Percentiles rank a stretch among this genome's conserved stretches.
Evolutionary conservation across 2,329 filamentous ascomycete species (phyloP).

Genomic region (Pseudogymnoascus sp.): DNA sequence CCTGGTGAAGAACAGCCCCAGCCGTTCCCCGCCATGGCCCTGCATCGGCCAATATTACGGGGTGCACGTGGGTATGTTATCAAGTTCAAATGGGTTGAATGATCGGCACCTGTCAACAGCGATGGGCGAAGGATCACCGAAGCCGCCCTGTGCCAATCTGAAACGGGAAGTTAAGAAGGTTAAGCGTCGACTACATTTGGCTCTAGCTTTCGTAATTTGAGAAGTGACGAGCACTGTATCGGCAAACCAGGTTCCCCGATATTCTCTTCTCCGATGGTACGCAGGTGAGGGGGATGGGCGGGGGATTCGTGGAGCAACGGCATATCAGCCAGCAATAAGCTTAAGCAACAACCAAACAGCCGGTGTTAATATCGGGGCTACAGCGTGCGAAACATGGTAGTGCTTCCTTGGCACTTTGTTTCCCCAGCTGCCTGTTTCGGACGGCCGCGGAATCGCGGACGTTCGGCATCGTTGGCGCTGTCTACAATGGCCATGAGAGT

Average conservation of each 20-base stretch:
- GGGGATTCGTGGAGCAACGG: not conserved
- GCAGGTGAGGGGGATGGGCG: too few relatives aligned
- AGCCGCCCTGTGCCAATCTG: not conserved
- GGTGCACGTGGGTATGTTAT: not conserved
- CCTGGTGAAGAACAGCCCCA: not conserved
- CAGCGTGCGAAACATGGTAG: not conserved
- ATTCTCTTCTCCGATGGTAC: not conserved
- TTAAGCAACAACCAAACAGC: conserved; percentile 1
- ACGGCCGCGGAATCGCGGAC: not conserved
- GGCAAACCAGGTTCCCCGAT: not conserved
- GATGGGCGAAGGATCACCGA: not conserved
- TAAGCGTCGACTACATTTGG: not conserved
- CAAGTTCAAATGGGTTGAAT: conserved; percentile 1
- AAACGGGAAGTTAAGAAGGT: not conserved
- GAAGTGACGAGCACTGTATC: not conserved
- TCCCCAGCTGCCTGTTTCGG: not conserved
- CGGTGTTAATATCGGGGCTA: not conserved
- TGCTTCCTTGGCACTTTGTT: not conserved
- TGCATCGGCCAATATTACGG: not conserved
- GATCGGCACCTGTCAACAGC: not conserved
- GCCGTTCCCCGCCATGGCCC: not conserved
- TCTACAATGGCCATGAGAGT: not conserved
- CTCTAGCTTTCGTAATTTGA: not conserved
- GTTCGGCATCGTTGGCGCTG: not conserved
- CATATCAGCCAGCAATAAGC: not conserved